These are phyloP conservation scores for Lachancea cidri DNA, from an alignment of 805 yeast species.

Conservation along the genomic window DNA sequence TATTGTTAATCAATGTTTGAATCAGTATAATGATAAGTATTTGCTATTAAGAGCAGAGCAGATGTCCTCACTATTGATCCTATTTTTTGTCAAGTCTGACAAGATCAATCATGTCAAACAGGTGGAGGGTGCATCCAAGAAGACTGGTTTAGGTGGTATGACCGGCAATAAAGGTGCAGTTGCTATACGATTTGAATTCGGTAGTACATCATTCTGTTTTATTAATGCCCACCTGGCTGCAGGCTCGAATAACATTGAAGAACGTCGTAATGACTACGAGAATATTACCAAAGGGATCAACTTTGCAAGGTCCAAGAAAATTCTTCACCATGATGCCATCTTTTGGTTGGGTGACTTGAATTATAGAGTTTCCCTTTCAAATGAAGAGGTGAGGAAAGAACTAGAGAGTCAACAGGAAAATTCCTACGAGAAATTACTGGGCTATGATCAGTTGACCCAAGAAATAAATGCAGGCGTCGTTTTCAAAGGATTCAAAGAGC, in stretches of 20 bases:
- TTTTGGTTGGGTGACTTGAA: conserved; percentile 95
- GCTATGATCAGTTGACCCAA: conserved; percentile 69
- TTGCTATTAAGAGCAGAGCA: conserved; percentile 69
- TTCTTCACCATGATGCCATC: conserved; percentile 78
- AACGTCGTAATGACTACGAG: conserved; percentile 79
- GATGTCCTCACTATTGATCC: conserved; percentile 61
- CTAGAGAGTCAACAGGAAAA: conserved; percentile 43
- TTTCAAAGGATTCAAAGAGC: conserved; percentile 72
- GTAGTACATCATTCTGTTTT: conserved; percentile 74
- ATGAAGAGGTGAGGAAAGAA: conserved; percentile 64
- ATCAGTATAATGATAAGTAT: conserved; percentile 49
- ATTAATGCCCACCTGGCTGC: conserved; percentile 94
- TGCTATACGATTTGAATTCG: conserved; percentile 81
- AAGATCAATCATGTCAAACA: conserved; percentile 54
- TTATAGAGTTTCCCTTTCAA: conserved; percentile 68
- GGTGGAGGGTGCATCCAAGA: conserved; percentile 91
- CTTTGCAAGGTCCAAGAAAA: conserved; percentile 70
- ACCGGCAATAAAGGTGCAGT: conserved; percentile 97
- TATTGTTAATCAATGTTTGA: conserved; percentile 56
- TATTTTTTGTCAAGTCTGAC: conserved; percentile 55
- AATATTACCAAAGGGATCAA: conserved; percentile 70
- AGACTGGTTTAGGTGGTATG: conserved; percentile 95
- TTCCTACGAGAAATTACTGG: conserved; percentile 42
- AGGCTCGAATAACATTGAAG: conserved; percentile 74
- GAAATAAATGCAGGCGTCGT: conserved; percentile 72